Percentiles rank a stretch among this genome's conserved stretches.
Evolutionary conservation across 176 grass and related monocot species (phyloP).

Genomic region (Sorghum bicolor): DNA sequence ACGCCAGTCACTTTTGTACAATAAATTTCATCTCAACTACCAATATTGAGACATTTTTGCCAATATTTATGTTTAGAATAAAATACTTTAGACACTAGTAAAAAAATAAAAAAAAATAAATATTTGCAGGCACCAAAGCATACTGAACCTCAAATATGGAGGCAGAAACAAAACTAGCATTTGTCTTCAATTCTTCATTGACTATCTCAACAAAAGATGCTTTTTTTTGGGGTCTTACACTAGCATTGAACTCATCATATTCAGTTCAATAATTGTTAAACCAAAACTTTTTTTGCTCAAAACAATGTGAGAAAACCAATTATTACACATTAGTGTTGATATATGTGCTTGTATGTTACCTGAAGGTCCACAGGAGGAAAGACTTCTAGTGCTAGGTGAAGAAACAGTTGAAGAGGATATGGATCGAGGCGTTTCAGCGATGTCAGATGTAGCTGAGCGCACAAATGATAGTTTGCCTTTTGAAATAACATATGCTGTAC

Average conservation of each 20-base stretch:
- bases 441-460: slow-evolving; percentile 48
- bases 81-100: background rate
- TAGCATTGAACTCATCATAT: background rate
- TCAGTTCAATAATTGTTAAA: slow-evolving; percentile 4
- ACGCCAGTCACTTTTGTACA: background rate
- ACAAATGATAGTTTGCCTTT: slow-evolving; percentile 82
- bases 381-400: slow-evolving; percentile 52
- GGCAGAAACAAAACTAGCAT: background rate
- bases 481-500: slow-evolving; percentile 67
- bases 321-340: background rate
- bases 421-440: slow-evolving; percentile 6
- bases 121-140: background rate
- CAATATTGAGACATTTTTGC: background rate
- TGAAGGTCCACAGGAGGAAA: slow-evolving; percentile 48
- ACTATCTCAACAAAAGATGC: background rate
- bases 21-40: background rate
- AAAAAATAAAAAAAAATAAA: background rate
- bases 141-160: background rate
- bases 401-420: slow-evolving; percentile 46
- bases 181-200: background rate
- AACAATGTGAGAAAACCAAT: background rate
- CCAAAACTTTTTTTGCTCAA: background rate
- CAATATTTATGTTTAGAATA: background rate
- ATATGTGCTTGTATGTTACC: slow-evolving; percentile 43
- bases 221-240: background rate